These are phyloP conservation scores for Ceratonia siliqua DNA, from an alignment of 306 rosid genomes.

Conservation along the genomic window DNA sequence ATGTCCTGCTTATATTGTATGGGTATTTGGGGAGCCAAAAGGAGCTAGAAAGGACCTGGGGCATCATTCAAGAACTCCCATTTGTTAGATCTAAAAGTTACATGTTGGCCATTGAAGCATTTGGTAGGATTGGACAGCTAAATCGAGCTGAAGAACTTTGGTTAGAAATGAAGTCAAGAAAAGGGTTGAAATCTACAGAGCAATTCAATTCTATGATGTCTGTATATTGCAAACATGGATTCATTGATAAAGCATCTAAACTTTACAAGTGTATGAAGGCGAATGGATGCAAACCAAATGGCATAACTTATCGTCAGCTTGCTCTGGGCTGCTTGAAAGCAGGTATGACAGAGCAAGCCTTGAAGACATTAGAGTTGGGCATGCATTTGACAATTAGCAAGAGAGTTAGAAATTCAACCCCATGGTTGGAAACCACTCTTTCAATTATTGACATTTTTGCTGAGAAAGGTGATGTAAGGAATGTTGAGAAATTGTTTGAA, in stretches of 20 bases:
- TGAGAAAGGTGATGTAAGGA: conserved; percentile 71
- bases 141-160: conserved; percentile 81
- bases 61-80: conserved; percentile 57
- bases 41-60: conserved; percentile 77
- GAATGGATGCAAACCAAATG: conserved; percentile 77
- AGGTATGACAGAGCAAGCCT: conserved; percentile 64
- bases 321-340: conserved; percentile 84
- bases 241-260: conserved; percentile 58
- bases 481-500: conserved; percentile 69
- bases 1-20: conserved; percentile 69
- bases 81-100: conserved; percentile 77
- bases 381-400: conserved; percentile 47
- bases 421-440: conserved; percentile 90
- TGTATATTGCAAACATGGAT: conserved; percentile 72
- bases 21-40: conserved; percentile 74
- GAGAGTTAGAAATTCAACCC: conserved; percentile 66
- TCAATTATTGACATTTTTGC: conserved; percentile 70
- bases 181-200: conserved; percentile 67
- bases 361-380: conserved; percentile 69
- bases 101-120: conserved; percentile 80
- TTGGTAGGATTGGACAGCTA: conserved; percentile 69
- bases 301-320: conserved; percentile 79
- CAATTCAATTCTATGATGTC: conserved; percentile 78
- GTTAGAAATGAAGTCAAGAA: conserved; percentile 68
- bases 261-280: conserved; percentile 58